These are phyloP conservation scores for Miamiensis avidus DNA, from an alignment of 169 alveolate species.

Conservation along the genomic window DNA sequence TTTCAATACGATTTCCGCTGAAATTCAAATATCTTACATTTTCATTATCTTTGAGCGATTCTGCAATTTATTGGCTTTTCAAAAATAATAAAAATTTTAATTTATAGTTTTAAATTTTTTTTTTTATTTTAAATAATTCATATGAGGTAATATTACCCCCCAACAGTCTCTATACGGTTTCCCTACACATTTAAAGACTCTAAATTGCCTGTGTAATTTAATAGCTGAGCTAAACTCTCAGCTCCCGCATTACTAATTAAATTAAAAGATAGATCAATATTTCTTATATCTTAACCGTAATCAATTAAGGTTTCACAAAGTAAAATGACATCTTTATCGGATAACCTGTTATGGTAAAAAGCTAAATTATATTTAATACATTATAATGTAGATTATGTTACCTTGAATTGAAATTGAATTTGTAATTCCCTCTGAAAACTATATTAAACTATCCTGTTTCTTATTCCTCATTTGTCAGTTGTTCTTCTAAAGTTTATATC, in stretches of 20 bases:
- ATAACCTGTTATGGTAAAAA: slow-evolving; percentile 49
- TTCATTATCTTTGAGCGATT: slow-evolving; percentile 54
- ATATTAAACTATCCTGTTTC: slow-evolving; percentile 31
- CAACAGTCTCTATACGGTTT: slow-evolving; percentile 60
- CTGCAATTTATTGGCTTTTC: slow-evolving; percentile 40
- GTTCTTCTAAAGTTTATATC: neutral
- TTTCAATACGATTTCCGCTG: slow-evolving; percentile 58
- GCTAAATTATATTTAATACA: no score
- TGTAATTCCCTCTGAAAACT: slow-evolving; percentile 75
- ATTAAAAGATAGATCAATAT: slow-evolving; percentile 73
- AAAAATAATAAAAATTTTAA: no score
- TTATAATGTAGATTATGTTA: no score
- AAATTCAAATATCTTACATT: slow-evolving; percentile 61
- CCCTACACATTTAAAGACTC: slow-evolving; percentile 69
- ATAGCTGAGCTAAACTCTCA: slow-evolving; percentile 47
- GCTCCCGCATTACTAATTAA: slow-evolving; percentile 68
- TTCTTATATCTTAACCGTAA: slow-evolving; percentile 57
- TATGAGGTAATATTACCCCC: slow-evolving; percentile 40
- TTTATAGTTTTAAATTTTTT: no score
- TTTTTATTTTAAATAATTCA: no score
- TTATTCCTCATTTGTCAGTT: neutral
- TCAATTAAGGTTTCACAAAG: slow-evolving; percentile 51
- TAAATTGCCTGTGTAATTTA: slow-evolving; percentile 47
- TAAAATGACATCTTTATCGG: slow-evolving; percentile 62
- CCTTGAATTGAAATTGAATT: slow-evolving; percentile 51